Percentiles rank a stretch among this genome's conserved stretches.
Evolutionary conservation across 2,329 filamentous ascomycete genomes (phyloP).

Genomic region (Fragosphaeria purpurea): DNA sequence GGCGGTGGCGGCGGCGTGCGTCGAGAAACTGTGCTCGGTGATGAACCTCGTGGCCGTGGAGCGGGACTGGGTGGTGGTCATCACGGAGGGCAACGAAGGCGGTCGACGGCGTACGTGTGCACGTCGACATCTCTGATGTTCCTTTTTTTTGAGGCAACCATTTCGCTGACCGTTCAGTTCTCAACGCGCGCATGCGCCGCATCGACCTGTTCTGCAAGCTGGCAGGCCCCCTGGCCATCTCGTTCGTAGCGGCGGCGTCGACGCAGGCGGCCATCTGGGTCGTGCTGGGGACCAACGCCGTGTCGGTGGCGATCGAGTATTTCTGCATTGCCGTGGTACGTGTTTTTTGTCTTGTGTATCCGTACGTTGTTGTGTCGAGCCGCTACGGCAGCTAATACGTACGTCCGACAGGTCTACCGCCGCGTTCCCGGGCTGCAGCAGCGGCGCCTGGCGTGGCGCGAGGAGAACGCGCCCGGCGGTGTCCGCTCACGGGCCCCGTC

Average conservation of each 20-base stretch:
- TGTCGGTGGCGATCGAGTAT: conserved; percentile 35
- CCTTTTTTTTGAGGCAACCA: neutral
- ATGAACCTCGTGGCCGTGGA: conserved; percentile 61
- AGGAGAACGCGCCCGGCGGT: neutral
- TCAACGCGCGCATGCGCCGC: conserved; percentile 46
- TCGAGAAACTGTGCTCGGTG: conserved; percentile 57
- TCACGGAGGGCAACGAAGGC: conserved; percentile 30
- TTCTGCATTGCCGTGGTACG: conserved; percentile 34
- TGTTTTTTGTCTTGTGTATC: neutral
- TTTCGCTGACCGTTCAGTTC: conserved; percentile 16
- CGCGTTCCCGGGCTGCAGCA: conserved; percentile 12
- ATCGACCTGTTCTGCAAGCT: conserved; percentile 52
- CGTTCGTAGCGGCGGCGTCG: conserved; percentile 36
- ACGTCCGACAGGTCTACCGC: conserved; percentile 15
- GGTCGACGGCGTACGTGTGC: conserved; percentile 13
- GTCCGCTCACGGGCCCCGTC: neutral
- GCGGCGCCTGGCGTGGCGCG: neutral
- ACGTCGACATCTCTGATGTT: too few relatives aligned
- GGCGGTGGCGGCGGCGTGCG: conserved; percentile 46
- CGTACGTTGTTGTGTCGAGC: neutral
- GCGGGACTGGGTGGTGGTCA: conserved; percentile 56
- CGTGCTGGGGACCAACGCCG: conserved; percentile 35
- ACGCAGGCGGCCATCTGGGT: conserved; percentile 34
- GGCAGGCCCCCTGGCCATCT: conserved; percentile 40
- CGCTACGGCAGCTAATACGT: too few relatives aligned